A percentile compares a stretch with the other conserved stretches of the same genome.
Evolutionary conservation across 306 rosid genomes (phyloP).

Genomic region (Pueraria montana): DNA sequence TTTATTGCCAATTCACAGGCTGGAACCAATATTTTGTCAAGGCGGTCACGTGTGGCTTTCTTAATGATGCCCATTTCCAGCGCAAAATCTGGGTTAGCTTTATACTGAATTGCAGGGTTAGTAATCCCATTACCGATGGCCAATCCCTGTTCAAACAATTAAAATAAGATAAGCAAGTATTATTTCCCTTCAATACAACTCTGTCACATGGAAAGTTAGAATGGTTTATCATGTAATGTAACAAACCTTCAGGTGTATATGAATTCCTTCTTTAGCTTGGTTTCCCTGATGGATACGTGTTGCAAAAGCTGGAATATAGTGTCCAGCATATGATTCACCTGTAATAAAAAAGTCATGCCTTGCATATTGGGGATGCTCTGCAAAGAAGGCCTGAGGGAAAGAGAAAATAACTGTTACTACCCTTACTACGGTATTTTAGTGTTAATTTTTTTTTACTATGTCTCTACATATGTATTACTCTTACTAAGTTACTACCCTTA

Average conservation of each 20-base stretch:
- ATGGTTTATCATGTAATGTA: too few relatives aligned
- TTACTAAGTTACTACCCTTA: too few relatives aligned
- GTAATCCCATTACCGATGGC: conserved; percentile 94
- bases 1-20: conserved; percentile 83
- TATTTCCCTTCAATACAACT: background rate
- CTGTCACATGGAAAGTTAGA: conserved; percentile 9
- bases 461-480: too few relatives aligned
- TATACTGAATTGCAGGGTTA: conserved; percentile 89
- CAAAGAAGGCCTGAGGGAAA: too few relatives aligned
- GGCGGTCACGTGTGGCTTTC: conserved; percentile 61
- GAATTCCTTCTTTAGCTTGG: too few relatives aligned
- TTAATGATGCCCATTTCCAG: conserved; percentile 79
- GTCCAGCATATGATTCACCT: too few relatives aligned
- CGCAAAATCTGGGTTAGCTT: conserved; percentile 88
- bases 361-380: too few relatives aligned
- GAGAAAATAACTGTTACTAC: conserved; percentile 13
- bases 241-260: too few relatives aligned
- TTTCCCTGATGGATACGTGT: too few relatives aligned
- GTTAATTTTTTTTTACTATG: conserved; percentile 1
- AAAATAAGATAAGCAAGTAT: conserved; percentile 21
- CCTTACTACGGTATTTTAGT: conserved; percentile 7
- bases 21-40: conserved; percentile 66
- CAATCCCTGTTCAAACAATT: conserved; percentile 75
- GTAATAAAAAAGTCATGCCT: too few relatives aligned
- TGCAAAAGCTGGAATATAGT: too few relatives aligned